These are phyloP conservation scores for Colletotrichum higginsianum DNA, from an alignment of 2,329 filamentous ascomycete species.

Conservation along the genomic window DNA sequence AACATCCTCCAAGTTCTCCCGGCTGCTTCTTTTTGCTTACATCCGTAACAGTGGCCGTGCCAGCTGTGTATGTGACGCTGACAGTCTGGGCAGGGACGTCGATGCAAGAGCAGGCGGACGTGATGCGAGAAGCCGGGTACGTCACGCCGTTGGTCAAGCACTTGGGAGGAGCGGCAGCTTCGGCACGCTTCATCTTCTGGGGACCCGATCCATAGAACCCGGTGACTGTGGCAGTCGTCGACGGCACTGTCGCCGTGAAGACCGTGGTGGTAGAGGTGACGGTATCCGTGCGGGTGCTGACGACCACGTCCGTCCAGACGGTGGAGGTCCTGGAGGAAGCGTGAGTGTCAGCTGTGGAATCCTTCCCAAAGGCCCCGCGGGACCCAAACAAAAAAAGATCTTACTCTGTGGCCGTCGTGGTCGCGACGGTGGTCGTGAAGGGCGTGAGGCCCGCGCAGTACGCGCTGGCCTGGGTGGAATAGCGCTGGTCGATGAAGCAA, in stretches of 20 bases:
- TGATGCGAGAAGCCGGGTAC: conserved; percentile 46
- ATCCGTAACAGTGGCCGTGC: conserved; percentile 35
- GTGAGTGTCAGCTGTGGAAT: not conserved
- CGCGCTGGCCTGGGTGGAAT: not conserved
- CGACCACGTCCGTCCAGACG: not conserved
- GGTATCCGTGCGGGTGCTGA: not conserved
- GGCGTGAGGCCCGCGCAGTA: not conserved
- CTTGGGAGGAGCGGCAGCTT: not conserved
- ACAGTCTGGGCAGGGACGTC: conserved; percentile 44
- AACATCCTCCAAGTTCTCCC: not conserved
- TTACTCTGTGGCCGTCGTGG: not conserved
- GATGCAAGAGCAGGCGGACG: conserved; percentile 47
- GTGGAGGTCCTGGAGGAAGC: not conserved
- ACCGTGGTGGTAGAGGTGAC: not conserved
- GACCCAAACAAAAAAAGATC: not conserved
- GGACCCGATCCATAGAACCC: not conserved
- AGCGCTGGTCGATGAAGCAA: not conserved
- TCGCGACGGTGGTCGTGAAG: not conserved
- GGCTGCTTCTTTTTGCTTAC: conserved; percentile 16
- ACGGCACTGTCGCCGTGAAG: not conserved
- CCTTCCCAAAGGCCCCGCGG: not conserved
- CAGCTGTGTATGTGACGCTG: conserved; percentile 38
- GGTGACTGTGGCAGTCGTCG: not conserved
- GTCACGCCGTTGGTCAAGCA: conserved; percentile 44
- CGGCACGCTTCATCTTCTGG: not conserved